Evolutionary conservation across 2,329 filamentous ascomycete species (phyloP).

Genomic region (Pseudocercospora pini-densiflorae): DNA sequence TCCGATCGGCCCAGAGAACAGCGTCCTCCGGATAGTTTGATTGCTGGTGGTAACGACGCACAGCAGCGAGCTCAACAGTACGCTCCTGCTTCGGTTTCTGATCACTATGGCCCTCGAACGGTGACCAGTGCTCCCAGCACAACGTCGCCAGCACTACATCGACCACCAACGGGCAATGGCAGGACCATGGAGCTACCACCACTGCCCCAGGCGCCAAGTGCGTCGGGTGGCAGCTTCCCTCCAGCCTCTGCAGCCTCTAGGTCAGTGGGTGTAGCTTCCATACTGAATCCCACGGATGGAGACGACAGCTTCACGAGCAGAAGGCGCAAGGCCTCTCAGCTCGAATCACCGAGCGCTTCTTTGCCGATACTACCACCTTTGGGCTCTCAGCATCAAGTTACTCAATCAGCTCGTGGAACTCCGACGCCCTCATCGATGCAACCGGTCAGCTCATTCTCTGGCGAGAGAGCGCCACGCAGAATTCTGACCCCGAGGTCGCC

Average conservation of each 20-base stretch:
- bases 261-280: constrained; percentile 50
- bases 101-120: constrained; percentile 20
- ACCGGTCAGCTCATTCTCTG: constrained; percentile 9
- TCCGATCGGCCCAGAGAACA: constrained; percentile 38
- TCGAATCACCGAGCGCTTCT: constrained; percentile 48
- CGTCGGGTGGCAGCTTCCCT: constrained; percentile 28
- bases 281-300: constrained; percentile 49
- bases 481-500: constrained; percentile 65
- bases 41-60: constrained; percentile 22
- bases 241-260: constrained; percentile 40
- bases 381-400: constrained; percentile 16
- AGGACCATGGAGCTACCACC: constrained; percentile 38
- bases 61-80: constrained; percentile 15
- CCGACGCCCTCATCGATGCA: constrained; percentile 31
- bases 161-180: constrained; percentile 25
- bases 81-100: constrained; percentile 17
- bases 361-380: constrained; percentile 42
- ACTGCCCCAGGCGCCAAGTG: constrained; percentile 31
- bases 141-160: constrained; percentile 21
- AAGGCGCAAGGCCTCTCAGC: constrained; percentile 49
- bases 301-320: constrained; percentile 41
- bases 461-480: constrained; percentile 42
- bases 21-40: constrained; percentile 31
- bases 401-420: constrained; percentile 23
- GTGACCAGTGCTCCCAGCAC: constrained; percentile 15